Conservation (phyloP, 495 filamentous ascomycete species). For the Penicillium angulare region DNA sequence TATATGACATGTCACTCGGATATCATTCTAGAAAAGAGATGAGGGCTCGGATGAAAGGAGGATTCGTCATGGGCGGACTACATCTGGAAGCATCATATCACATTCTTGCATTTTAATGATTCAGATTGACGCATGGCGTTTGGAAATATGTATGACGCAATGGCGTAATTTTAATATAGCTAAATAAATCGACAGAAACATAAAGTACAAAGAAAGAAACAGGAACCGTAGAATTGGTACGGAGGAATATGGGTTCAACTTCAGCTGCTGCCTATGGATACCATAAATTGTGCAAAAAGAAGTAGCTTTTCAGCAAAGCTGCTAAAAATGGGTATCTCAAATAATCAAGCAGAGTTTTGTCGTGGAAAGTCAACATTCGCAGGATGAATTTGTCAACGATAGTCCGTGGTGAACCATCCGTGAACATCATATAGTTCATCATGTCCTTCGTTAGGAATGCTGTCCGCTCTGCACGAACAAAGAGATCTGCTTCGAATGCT, state of each 20-base stretch:
- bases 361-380: conserved; percentile 3
- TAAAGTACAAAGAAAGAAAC: neutral
- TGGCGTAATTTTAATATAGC: no score
- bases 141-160: no score
- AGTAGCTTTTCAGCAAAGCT: neutral
- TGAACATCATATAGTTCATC: conserved; percentile 5
- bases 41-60: neutral
- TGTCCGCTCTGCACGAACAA: neutral
- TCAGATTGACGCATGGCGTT: no score
- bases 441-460: conserved; percentile 4
- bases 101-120: no score
- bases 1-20: conserved; percentile 15
- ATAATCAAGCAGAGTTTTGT: neutral
- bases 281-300: neutral
- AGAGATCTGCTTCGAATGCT: conserved; percentile 3
- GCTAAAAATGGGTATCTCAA: neutral
- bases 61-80: neutral
- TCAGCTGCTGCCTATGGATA: conserved; percentile 2
- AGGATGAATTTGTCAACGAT: conserved; percentile 7
- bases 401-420: neutral
- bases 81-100: neutral
- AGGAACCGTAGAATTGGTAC: no score
- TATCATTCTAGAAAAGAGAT: neutral
- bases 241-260: neutral
- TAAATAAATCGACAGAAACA: no score